Conservation (phyloP, 768 basidiomycete genomes). For the Collybia sp. region DNA sequence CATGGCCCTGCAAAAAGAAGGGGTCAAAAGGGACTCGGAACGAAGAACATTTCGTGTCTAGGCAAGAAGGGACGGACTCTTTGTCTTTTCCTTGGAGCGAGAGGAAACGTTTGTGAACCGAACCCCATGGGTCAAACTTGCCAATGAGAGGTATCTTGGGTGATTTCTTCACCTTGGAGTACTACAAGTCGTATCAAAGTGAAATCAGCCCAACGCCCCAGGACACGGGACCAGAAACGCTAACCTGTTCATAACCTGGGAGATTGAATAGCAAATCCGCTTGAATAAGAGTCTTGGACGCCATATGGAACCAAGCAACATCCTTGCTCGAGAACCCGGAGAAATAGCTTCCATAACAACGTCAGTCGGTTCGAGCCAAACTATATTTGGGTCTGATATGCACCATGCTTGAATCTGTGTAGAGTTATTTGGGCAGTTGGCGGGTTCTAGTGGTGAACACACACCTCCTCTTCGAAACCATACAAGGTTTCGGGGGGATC, state of each 20-base stretch:
- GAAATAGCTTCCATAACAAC: conserved; percentile 43
- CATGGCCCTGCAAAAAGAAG: conserved; percentile 35
- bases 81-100: conserved; percentile 25
- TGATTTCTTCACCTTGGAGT: conserved; percentile 26
- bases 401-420: conserved; percentile 42
- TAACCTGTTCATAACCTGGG: conserved; percentile 69
- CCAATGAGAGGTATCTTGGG: conserved; percentile 22
- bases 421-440: not conserved
- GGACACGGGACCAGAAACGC: not conserved
- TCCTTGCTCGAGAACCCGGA: conserved; percentile 66
- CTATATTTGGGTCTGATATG: not conserved
- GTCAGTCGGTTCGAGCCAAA: not conserved
- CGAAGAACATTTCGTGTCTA: not conserved
- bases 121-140: conserved; percentile 20
- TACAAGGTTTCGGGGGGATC: conserved; percentile 55
- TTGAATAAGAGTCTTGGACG: conserved; percentile 61
- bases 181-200: conserved; percentile 16
- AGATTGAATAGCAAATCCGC: conserved; percentile 81
- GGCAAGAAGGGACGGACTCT: conserved; percentile 16
- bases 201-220: not conserved
- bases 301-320: conserved; percentile 70
- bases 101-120: conserved; percentile 21
- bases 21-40: not conserved
- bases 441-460: not conserved
- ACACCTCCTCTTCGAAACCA: conserved; percentile 66